Evolutionary conservation across 352 stramenopile genomes (phyloP).

Genomic region (Phytophthora pseudosyringae): DNA sequence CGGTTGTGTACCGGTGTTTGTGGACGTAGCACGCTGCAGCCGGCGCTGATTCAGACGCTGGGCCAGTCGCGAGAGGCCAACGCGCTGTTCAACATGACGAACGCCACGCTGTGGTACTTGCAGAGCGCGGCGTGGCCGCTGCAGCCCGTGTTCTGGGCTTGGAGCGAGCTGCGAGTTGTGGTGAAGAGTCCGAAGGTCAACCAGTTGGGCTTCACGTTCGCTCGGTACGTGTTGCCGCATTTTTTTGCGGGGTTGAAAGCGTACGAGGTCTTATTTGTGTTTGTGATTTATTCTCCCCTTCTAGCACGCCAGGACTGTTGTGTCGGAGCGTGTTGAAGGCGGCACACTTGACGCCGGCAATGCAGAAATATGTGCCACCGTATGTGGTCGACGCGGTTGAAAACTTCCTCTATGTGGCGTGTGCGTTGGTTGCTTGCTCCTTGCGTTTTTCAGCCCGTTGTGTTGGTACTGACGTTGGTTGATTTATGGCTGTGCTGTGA

Average conservation of each 20-base stretch:
- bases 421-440: slow-evolving; percentile 32
- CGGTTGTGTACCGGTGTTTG: slow-evolving; percentile 5
- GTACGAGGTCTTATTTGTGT: slow-evolving; percentile 16
- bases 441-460: background rate
- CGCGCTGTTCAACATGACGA: slow-evolving; percentile 55
- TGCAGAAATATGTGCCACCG: slow-evolving; percentile 47
- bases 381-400: slow-evolving; percentile 50
- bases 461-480: background rate
- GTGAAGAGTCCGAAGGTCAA: slow-evolving; percentile 53
- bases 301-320: slow-evolving; percentile 58
- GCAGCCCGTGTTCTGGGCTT: slow-evolving; percentile 77
- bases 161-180: slow-evolving; percentile 77
- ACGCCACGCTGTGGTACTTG: slow-evolving; percentile 57
- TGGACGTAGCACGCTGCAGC: slow-evolving; percentile 58
- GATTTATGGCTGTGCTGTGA: slow-evolving; percentile 6
- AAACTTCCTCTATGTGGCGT: slow-evolving; percentile 53
- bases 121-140: slow-evolving; percentile 65
- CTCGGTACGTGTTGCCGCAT: slow-evolving; percentile 37
- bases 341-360: slow-evolving; percentile 43
- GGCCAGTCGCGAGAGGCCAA: slow-evolving; percentile 69
- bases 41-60: slow-evolving; percentile 68
- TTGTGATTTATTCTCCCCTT: background rate
- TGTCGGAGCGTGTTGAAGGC: slow-evolving; percentile 61
- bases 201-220: slow-evolving; percentile 62
- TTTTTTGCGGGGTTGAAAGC: background rate